Evolutionary conservation across 352 stramenopile genomes (phyloP).

Genomic region (Globisporangium middletonii): DNA sequence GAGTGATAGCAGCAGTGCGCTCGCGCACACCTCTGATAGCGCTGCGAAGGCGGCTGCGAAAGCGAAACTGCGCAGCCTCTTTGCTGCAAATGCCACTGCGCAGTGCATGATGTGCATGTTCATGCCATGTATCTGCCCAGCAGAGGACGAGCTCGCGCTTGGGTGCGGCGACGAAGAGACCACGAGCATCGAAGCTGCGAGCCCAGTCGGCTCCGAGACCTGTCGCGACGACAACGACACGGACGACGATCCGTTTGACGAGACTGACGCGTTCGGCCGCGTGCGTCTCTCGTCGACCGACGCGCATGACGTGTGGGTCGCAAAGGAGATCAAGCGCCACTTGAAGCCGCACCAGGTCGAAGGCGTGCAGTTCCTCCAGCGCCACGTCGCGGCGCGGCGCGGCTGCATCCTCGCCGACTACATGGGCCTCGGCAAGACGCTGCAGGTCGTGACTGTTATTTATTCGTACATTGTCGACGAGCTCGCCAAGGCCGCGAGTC

Average conservation of each 20-base stretch:
- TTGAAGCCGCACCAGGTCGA: slow-evolving; percentile 77
- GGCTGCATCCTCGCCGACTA: slow-evolving; percentile 88
- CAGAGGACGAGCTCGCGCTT: slow-evolving; percentile 30
- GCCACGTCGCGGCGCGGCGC: slow-evolving; percentile 38
- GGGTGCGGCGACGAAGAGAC: slow-evolving; percentile 27
- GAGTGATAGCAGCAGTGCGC: not conserved
- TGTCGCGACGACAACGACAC: slow-evolving; percentile 13
- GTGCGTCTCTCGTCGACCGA: slow-evolving; percentile 28
- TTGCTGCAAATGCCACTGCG: slow-evolving; percentile 46
- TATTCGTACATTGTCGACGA: slow-evolving; percentile 74
- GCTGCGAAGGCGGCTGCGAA: slow-evolving; percentile 11
- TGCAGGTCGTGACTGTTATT: slow-evolving; percentile 83
- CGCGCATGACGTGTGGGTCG: slow-evolving; percentile 43
- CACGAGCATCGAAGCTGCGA: slow-evolving; percentile 37
- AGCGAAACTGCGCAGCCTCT: slow-evolving; percentile 43
- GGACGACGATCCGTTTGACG: slow-evolving; percentile 19
- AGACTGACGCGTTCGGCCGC: slow-evolving; percentile 45
- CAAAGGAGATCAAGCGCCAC: slow-evolving; percentile 65
- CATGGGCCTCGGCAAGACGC: slow-evolving; percentile 88
- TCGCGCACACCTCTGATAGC: not conserved
- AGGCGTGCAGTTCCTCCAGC: slow-evolving; percentile 65
- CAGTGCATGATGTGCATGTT: slow-evolving; percentile 73
- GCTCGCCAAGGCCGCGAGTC: slow-evolving; percentile 14
- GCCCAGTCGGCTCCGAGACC: slow-evolving; percentile 21
- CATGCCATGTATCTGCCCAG: slow-evolving; percentile 71